Evolutionary conservation across 257 asterid species (phyloP), one percentile per base, ranked within the genome.

Genomic region (Solanum bukasovii): DNA sequence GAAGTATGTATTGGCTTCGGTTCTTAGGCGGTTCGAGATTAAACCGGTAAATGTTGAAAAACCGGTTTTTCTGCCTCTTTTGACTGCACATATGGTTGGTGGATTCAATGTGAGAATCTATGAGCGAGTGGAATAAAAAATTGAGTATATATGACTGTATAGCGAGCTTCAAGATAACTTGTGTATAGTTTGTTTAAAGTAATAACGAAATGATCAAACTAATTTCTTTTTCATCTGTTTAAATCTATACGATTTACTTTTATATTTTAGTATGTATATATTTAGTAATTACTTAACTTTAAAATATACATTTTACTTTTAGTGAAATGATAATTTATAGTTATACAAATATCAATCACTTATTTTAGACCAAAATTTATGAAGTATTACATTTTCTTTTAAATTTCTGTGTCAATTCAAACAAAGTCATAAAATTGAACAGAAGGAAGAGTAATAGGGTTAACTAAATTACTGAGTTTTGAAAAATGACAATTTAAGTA

Each of bases 81-180:
- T 94, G 35, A 93, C 97, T 21, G 96, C 97, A 3, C 79, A 92
- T 34, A 94, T 93, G 96, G 95, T 91, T 56, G 96, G 96, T 7
- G 96, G 96, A 34, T 92, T 94, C 40, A 89, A 89, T 16, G 96
- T 94, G 63, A 79, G 94, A 81, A 18, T 81, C 5, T 18, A 81
- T 81, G 20, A 9, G 14, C 37, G 1, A 3, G 2, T 78, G 63
- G 31, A 25, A 78, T 42, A 52, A 52, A 52, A 52, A 52, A 52
- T 52, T 56, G 14, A n/a, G 13, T 44, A 13, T 4, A 4, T 79
- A 16, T 79, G 67, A 44, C 33, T 81, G 37, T 81, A 46, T 49
- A 49, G 70, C 18, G 34, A 27, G 63, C 10, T n/a, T 4, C 25
- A 16, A 6, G 10, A 56, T 56, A 56, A 56, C n/a, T 18, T 56